Evolutionary conservation across 306 rosid species (phyloP).

Genomic region (Castanea sativa): DNA sequence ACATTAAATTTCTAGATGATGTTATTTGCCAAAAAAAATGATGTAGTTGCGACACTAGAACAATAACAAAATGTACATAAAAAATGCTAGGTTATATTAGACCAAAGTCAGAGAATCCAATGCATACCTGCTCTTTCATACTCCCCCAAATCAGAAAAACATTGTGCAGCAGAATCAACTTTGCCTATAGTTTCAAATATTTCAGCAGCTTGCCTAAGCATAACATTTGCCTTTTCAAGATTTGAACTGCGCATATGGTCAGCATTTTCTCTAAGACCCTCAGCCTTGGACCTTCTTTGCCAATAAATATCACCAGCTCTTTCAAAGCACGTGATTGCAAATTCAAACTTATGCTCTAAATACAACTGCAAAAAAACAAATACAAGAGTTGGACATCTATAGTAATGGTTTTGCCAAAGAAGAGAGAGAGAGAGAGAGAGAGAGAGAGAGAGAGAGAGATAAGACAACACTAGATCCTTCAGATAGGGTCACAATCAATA

Average conservation of each 20-base stretch:
- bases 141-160: slow-evolving; percentile 66
- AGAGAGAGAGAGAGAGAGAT: not conserved
- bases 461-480: not conserved
- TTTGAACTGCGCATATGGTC: slow-evolving; percentile 37
- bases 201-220: slow-evolving; percentile 70
- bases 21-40: not conserved
- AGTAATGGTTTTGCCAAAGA: not conserved
- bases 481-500: not conserved
- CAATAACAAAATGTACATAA: not conserved
- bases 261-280: slow-evolving; percentile 59
- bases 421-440: too few species aligned
- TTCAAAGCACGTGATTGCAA: slow-evolving; percentile 76
- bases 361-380: slow-evolving; percentile 42
- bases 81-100: not conserved
- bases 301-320: slow-evolving; percentile 66
- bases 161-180: slow-evolving; percentile 59
- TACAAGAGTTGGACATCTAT: not conserved
- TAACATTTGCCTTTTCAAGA: slow-evolving; percentile 44
- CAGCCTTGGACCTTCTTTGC: slow-evolving; percentile 69
- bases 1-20: not conserved
- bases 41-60: not conserved
- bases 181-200: slow-evolving; percentile 62
- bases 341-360: slow-evolving; percentile 55
- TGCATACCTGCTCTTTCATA: slow-evolving; percentile 63
- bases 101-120: not conserved